phyloP scores from a whole-genome alignment of 2,329 filamentous ascomycete genomes.

The Pyrenochaeta sp. region DNA sequence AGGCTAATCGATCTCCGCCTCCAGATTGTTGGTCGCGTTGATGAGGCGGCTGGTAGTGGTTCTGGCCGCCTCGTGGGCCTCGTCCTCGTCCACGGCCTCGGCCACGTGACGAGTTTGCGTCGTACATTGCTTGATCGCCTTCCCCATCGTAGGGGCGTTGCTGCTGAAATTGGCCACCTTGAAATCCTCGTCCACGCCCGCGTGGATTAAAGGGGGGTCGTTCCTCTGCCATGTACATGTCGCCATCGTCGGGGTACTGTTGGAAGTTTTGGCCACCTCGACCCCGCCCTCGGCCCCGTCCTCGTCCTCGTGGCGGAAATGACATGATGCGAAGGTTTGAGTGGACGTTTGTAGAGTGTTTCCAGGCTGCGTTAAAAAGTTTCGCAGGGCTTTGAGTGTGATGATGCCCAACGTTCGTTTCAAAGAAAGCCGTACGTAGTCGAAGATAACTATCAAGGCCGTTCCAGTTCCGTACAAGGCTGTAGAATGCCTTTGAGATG shows the following conservation, averaged over 20 bases:
- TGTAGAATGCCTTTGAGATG: not conserved
- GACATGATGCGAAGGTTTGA: not conserved
- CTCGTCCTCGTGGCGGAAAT: slow-evolving; percentile 21
- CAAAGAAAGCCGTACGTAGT: not conserved
- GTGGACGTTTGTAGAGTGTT: not conserved
- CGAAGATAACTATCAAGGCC: not conserved
- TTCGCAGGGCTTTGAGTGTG: not conserved
- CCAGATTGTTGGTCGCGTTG: slow-evolving; percentile 80
- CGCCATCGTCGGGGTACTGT: slow-evolving; percentile 13
- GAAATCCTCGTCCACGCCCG: slow-evolving; percentile 16
- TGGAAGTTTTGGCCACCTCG: slow-evolving; percentile 10
- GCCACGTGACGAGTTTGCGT: slow-evolving; percentile 21
- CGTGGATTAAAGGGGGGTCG: slow-evolving; percentile 7
- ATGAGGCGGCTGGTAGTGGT: slow-evolving; percentile 51
- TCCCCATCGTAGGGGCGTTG: slow-evolving; percentile 11
- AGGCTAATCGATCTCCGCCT: slow-evolving; percentile 45
- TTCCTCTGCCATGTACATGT: slow-evolving; percentile 14
- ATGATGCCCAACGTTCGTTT: not conserved
- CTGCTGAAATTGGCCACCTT: slow-evolving; percentile 5
- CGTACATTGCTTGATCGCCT: slow-evolving; percentile 21
- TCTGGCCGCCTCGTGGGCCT: slow-evolving; percentile 22
- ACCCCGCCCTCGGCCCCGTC: slow-evolving; percentile 28
- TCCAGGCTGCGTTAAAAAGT: not conserved
- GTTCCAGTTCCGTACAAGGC: not conserved
- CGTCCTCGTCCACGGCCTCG: slow-evolving; percentile 25